These are phyloP conservation scores for Cutaneotrichosporon sp. DNA, from an alignment of 1,284 basidiomycete genomes.

Conservation along the genomic window DNA sequence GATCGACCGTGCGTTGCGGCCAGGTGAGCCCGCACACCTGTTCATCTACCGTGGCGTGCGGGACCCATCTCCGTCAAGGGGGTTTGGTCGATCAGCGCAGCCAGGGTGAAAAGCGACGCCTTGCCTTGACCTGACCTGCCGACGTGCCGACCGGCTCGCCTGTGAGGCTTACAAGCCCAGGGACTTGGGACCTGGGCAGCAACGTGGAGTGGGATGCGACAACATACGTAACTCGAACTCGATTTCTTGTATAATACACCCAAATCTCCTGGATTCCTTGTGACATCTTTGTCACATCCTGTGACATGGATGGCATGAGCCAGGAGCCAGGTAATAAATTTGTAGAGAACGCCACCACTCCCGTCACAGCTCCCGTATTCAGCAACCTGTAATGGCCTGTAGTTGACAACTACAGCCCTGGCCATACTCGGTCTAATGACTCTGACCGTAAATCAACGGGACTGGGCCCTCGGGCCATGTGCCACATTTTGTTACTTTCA, in stretches of 20 bases:
- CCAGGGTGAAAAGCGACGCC: neutral
- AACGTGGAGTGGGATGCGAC: neutral
- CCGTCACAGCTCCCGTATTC: neutral
- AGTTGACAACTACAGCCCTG: neutral
- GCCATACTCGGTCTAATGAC: neutral
- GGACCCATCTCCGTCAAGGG: neutral
- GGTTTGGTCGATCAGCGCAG: conserved; percentile 4
- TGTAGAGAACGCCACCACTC: neutral
- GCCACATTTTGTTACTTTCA: too few relatives aligned
- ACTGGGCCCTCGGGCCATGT: too few relatives aligned
- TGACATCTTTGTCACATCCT: neutral
- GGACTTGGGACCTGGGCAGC: neutral
- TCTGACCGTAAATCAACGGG: neutral
- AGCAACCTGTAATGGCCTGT: neutral
- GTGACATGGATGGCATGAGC: neutral
- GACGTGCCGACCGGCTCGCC: neutral
- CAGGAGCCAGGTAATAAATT: neutral
- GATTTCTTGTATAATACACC: neutral
- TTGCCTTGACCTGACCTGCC: neutral
- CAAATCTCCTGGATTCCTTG: neutral
- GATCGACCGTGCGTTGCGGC: neutral
- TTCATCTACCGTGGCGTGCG: conserved; percentile 6
- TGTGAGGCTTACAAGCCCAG: neutral
- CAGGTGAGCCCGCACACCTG: neutral
- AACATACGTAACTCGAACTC: neutral